Percentiles rank a stretch among this genome's conserved stretches.
phyloP scores from a whole-genome alignment of 345 rosid genomes.

The Lumnitzera littorea region DNA sequence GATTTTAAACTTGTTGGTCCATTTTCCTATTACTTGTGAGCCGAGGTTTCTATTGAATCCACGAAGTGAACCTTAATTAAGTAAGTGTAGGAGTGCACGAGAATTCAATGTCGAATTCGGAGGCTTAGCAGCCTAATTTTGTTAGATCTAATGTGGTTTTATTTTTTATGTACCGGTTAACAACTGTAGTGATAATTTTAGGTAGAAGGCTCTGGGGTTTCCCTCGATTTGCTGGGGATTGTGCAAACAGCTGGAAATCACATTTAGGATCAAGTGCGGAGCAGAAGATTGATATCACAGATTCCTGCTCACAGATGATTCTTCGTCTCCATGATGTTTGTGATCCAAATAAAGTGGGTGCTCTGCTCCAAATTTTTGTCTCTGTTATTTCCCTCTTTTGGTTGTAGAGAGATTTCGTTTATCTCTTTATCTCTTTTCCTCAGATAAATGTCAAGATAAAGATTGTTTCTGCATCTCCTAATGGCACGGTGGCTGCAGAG shows the following conservation, averaged over 20 bases:
- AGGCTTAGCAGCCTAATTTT: neutral
- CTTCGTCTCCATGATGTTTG: conserved; percentile 97
- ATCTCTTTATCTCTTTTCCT: conserved; percentile 11
- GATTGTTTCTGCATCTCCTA: conserved; percentile 83
- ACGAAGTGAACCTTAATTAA: too few relatives aligned
- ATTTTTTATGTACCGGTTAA: neutral
- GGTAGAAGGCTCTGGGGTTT: conserved; percentile 90
- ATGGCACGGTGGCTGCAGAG: conserved; percentile 83
- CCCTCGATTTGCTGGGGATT: conserved; percentile 89
- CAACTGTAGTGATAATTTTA: conserved; percentile 18
- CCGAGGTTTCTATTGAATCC: too few relatives aligned
- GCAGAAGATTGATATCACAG: conserved; percentile 69
- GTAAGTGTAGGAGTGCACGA: too few relatives aligned
- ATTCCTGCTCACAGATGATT: conserved; percentile 95
- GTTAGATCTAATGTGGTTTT: neutral
- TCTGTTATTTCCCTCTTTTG: conserved; percentile 5
- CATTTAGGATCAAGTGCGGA: conserved; percentile 56
- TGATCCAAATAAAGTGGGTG: conserved; percentile 80
- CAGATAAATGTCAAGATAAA: conserved; percentile 90
- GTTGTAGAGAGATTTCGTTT: neutral
- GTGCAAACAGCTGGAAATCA: conserved; percentile 83
- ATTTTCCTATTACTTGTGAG: too few relatives aligned
- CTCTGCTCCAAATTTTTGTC: neutral
- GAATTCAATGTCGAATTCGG: too few relatives aligned
- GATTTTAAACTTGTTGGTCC: too few relatives aligned